These are phyloP conservation scores for Ceratocystis huliohia DNA, from an alignment of 2,329 filamentous ascomycete genomes.

Conservation along the genomic window DNA sequence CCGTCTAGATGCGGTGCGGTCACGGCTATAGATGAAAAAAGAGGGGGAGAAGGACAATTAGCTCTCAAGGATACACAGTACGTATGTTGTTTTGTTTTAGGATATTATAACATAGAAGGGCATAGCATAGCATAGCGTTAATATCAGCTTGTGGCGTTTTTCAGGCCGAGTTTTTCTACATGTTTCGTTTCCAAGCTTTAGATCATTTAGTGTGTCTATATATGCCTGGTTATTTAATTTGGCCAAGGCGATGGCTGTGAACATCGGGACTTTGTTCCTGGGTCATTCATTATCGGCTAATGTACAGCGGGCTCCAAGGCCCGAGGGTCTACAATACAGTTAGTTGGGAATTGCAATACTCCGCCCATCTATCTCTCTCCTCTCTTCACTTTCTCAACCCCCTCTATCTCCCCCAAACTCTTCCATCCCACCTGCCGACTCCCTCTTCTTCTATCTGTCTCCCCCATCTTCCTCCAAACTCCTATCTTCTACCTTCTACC, in stretches of 20 bases:
- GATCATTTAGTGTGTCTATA: background rate
- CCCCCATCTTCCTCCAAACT: background rate
- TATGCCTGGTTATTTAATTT: background rate
- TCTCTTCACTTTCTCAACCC: background rate
- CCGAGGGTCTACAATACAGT: conserved; percentile 4
- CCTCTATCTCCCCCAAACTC: background rate
- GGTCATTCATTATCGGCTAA: conserved; percentile 13
- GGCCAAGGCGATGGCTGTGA: background rate
- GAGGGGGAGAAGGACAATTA: too few relatives aligned
- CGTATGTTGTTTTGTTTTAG: too few relatives aligned
- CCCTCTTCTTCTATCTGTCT: too few relatives aligned
- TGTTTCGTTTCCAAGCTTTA: background rate
- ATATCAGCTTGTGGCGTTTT: too few relatives aligned
- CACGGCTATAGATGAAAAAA: conserved; percentile 46
- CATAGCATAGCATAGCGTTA: too few relatives aligned
- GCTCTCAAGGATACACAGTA: too few relatives aligned
- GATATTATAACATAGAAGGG: too few relatives aligned
- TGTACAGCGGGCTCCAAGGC: conserved; percentile 18
- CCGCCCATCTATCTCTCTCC: background rate
- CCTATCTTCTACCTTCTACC: conserved; percentile 17
- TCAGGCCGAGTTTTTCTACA: background rate
- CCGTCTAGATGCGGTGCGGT: conserved; percentile 78
- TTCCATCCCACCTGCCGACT: background rate
- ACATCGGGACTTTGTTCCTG: background rate
- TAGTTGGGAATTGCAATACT: background rate